phyloP scores from a whole-genome alignment of 257 asterid genomes.

The Salvia rosmarinus region DNA sequence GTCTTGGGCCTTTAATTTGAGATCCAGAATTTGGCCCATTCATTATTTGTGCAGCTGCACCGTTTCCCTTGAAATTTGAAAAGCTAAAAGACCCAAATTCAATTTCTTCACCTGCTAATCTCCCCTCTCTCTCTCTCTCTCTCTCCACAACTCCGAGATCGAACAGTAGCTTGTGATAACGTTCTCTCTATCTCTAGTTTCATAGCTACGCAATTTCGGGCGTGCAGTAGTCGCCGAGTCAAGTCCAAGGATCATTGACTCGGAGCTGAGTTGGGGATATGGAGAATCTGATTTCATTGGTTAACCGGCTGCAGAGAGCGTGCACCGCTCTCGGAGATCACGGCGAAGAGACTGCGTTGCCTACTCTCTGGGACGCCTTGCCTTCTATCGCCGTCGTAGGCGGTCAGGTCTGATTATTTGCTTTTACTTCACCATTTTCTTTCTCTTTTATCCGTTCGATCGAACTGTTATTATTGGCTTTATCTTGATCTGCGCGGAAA shows the following conservation, averaged over 20 bases:
- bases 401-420: slow-evolving; percentile 69
- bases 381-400: slow-evolving; percentile 98
- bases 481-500: slow-evolving; percentile 34
- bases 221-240: slow-evolving; percentile 36
- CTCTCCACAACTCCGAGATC: slow-evolving; percentile 34
- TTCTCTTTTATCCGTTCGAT: neutral
- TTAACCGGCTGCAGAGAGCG: slow-evolving; percentile 88
- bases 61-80: slow-evolving; percentile 32
- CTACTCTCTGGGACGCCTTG: slow-evolving; percentile 96
- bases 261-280: slow-evolving; percentile 46
- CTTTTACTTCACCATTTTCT: neutral
- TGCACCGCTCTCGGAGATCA: slow-evolving; percentile 96
- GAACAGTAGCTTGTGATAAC: slow-evolving; percentile 15
- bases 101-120: slow-evolving; percentile 21
- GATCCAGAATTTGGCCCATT: too few relatives aligned
- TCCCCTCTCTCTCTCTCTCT: slow-evolving; percentile 22
- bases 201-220: neutral
- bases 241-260: slow-evolving; percentile 42
- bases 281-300: slow-evolving; percentile 89
- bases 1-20: too few relatives aligned
- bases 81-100: slow-evolving; percentile 33
- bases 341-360: slow-evolving; percentile 86
- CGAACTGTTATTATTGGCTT: neutral
- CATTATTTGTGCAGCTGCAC: slow-evolving; percentile 1
- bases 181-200: neutral